Conservation (phyloP, 352 stramenopile genomes). For the Phytophthora agathidicida region DNA sequence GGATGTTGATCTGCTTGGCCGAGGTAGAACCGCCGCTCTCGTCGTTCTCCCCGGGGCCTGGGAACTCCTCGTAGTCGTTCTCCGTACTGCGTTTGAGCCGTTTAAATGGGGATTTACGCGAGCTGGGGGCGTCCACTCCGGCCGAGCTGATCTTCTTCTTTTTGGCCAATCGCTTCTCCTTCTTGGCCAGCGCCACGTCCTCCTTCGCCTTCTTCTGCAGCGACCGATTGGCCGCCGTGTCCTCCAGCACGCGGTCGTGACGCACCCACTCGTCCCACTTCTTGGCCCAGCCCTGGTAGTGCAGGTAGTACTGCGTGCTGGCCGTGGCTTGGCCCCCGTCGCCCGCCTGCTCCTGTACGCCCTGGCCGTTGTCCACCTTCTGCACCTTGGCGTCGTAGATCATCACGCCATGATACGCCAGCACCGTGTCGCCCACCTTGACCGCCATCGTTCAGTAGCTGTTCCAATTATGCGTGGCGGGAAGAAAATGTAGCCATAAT, state of each 20-base stretch:
- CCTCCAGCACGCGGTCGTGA: conserved; percentile 72
- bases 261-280: conserved; percentile 93
- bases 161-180: conserved; percentile 53
- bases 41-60: conserved; percentile 9
- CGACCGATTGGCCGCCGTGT: conserved; percentile 57
- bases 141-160: conserved; percentile 77
- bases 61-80: conserved; percentile 73
- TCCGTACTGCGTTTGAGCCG: conserved; percentile 69
- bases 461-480: background rate
- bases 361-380: conserved; percentile 78
- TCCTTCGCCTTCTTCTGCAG: conserved; percentile 64
- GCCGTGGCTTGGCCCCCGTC: conserved; percentile 15
- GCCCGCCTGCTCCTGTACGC: conserved; percentile 41
- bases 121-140: conserved; percentile 52
- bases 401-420: conserved; percentile 83
- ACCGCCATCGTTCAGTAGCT: conserved; percentile 47
- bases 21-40: background rate
- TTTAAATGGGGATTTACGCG: conserved; percentile 79
- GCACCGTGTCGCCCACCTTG: conserved; percentile 71
- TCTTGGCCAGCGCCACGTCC: conserved; percentile 56
- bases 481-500: no score
- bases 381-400: conserved; percentile 89
- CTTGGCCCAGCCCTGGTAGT: conserved; percentile 92
- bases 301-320: conserved; percentile 85
- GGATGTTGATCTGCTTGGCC: conserved; percentile 64